Percentiles rank a stretch among this genome's conserved stretches.
phyloP scores from a whole-genome alignment of 140 eudicot species.

The Ambrosia hybrid region DNA sequence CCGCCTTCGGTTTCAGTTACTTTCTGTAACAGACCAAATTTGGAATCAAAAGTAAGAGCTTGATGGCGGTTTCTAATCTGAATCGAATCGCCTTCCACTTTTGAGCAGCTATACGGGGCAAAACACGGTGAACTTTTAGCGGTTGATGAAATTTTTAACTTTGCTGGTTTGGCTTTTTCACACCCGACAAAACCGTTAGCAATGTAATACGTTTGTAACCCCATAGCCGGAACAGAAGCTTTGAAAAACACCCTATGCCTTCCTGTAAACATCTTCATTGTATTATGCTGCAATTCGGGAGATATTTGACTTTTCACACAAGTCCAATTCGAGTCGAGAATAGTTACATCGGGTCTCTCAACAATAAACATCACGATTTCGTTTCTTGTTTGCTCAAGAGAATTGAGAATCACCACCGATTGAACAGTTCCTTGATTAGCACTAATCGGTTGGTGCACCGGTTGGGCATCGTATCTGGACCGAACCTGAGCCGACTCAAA shows the following conservation, averaged over 20 bases:
- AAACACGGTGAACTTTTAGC: slow-evolving; percentile 50
- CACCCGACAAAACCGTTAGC: slow-evolving; percentile 77
- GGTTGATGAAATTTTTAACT: slow-evolving; percentile 40
- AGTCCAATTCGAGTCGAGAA: slow-evolving; percentile 92
- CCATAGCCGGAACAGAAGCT: slow-evolving; percentile 88
- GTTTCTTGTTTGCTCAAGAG: slow-evolving; percentile 81
- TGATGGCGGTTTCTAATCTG: slow-evolving; percentile 66
- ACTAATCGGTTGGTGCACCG: slow-evolving; percentile 57
- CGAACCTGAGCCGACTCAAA: slow-evolving; percentile 75
- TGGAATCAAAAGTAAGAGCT: slow-evolving; percentile 54
- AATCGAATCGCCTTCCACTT: slow-evolving; percentile 52
- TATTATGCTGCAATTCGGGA: slow-evolving; percentile 77
- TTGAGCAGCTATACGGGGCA: slow-evolving; percentile 67
- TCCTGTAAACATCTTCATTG: slow-evolving; percentile 58
- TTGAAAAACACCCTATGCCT: slow-evolving; percentile 80
- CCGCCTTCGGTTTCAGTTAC: slow-evolving; percentile 51
- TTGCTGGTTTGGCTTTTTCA: slow-evolving; percentile 71
- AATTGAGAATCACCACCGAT: slow-evolving; percentile 74
- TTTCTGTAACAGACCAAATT: slow-evolving; percentile 65
- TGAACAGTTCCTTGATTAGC: slow-evolving; percentile 77
- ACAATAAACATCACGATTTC: slow-evolving; percentile 86
- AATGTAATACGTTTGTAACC: slow-evolving; percentile 82
- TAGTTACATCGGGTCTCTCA: slow-evolving; percentile 85
- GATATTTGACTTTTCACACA: slow-evolving; percentile 92
- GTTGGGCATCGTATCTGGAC: slow-evolving; percentile 79